Conservation (phyloP, 257 asterid genomes). For the Paulownia fortunei region DNA sequence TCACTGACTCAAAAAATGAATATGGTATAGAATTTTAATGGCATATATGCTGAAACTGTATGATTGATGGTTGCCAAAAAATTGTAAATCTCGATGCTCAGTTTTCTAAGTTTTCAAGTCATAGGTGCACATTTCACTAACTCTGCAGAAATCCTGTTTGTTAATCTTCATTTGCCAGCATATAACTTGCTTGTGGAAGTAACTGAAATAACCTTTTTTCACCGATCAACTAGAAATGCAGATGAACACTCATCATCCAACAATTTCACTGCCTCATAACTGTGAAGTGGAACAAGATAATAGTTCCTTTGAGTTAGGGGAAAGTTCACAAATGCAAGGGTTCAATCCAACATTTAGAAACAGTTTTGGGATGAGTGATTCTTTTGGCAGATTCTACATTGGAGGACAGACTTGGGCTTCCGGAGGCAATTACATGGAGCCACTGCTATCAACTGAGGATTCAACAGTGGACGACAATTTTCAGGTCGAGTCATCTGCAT, state of each 20-base stretch:
- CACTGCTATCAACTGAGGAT: conserved; percentile 38
- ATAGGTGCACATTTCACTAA: no score
- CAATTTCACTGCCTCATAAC: conserved; percentile 35
- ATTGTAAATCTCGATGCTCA: no score
- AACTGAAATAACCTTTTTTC: background rate
- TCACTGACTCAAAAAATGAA: no score
- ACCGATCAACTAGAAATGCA: conserved; percentile 48
- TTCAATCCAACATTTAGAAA: conserved; percentile 35
- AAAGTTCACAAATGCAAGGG: conserved; percentile 46
- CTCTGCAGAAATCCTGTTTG: no score
- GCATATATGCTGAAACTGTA: no score
- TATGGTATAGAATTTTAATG: no score
- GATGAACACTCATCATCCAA: conserved; percentile 33
- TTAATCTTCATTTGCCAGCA: background rate
- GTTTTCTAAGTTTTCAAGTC: no score
- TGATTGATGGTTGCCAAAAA: no score
- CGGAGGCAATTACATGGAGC: conserved; percentile 30
- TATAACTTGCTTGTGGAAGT: background rate
- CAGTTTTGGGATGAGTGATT: conserved; percentile 40
- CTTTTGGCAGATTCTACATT: conserved; percentile 40
- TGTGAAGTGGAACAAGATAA: conserved; percentile 30
- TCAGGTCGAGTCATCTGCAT: conserved; percentile 43
- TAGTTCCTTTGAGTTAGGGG: conserved; percentile 44
- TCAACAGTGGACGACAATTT: conserved; percentile 37
- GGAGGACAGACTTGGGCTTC: conserved; percentile 39